Percentiles rank a stretch among this genome's conserved stretches.
Conservation (phyloP, 140 eudicot species). For the Erigeron philadelphicus region DNA sequence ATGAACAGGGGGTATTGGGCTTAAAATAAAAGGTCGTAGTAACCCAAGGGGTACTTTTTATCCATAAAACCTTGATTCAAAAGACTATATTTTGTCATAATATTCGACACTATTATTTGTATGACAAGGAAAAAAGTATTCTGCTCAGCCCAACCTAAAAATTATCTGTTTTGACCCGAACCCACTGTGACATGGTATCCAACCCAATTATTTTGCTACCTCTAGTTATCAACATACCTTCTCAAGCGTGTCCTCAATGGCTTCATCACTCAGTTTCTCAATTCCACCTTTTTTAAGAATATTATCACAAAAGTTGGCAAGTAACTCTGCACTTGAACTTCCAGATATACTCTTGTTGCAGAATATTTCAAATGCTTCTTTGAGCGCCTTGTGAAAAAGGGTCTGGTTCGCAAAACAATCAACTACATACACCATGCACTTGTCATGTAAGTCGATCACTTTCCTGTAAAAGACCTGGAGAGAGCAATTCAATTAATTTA, state of each 20-base stretch:
- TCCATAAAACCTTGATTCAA: no score
- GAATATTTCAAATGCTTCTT: constrained; percentile 90
- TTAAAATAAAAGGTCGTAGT: no score
- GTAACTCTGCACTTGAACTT: constrained; percentile 89
- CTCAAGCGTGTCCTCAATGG: constrained; percentile 95
- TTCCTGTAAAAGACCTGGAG: constrained; percentile 55
- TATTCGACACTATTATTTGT: no score
- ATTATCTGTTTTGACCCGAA: no score
- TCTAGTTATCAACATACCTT: constrained; percentile 43
- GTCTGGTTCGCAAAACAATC: neutral
- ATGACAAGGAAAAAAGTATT: no score
- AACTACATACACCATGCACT: neutral
- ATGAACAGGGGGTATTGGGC: no score
- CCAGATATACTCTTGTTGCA: constrained; percentile 96
- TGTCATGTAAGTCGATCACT: neutral
- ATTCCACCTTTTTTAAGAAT: constrained; percentile 96
- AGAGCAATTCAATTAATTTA: no score
- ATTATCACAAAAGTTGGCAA: constrained; percentile 90
- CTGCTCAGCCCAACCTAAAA: no score
- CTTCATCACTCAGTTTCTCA: constrained; percentile 96
- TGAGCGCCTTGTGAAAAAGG: constrained; percentile 42
- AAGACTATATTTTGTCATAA: no score
- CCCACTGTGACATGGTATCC: no score
- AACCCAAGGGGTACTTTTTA: no score
- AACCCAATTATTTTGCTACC: no score